phyloP scores from a whole-genome alignment of 768 basidiomycete species.

The Tricholoma sp. region DNA sequence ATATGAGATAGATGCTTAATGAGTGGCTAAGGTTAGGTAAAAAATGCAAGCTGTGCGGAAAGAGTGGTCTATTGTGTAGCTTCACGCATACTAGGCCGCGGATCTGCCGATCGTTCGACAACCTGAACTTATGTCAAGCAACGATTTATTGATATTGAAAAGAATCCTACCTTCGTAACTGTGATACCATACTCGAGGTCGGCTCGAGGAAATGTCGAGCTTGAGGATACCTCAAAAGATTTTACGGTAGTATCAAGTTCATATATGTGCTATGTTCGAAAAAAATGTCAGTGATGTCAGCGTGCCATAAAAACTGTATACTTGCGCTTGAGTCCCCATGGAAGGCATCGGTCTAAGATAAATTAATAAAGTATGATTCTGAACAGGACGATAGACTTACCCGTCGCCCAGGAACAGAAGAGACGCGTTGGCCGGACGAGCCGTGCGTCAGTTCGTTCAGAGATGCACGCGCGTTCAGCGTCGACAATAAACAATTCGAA shows the following conservation, averaged over 20 bases:
- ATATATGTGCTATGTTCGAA: not conserved
- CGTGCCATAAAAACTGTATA: not conserved
- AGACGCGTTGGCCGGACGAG: conserved; percentile 20
- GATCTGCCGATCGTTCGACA: conserved; percentile 5
- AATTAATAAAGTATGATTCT: not conserved
- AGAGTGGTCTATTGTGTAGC: conserved; percentile 1
- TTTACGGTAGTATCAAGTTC: conserved; percentile 4
- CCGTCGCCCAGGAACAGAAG: conserved; percentile 14
- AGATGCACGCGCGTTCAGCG: conserved; percentile 39
- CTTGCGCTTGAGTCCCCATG: not conserved
- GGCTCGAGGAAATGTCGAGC: conserved; percentile 1
- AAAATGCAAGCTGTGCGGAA: not conserved
- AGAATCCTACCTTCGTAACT: conserved; percentile 5
- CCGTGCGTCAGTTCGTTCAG: conserved; percentile 24
- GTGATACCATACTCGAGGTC: conserved; percentile 9
- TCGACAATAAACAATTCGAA: conserved; percentile 43
- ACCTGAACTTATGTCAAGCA: not conserved
- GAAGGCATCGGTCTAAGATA: not conserved
- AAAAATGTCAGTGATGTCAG: not conserved
- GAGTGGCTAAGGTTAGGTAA: not conserved
- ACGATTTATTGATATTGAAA: not conserved
- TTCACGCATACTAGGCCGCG: not conserved
- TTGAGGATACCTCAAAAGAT: conserved; percentile 1
- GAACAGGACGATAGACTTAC: conserved; percentile 2
- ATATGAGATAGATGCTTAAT: not conserved